Base-by-base conservation (phyloP, 2,329 filamentous ascomycete genomes). In the Boeremia lycopersici region DNA sequence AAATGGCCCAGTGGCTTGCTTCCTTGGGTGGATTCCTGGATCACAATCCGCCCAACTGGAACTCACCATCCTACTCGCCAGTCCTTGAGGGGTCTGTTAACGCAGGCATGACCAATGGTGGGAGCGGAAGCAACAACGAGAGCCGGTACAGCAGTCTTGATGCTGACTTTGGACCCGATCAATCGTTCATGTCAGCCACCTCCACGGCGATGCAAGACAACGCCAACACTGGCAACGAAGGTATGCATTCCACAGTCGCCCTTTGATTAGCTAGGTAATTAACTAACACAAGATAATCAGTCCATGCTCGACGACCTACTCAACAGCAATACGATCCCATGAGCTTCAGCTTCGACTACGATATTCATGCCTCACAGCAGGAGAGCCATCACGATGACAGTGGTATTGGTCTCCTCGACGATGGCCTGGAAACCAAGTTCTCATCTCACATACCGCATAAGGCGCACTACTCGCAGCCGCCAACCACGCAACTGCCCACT, bases 1-100 rank as follows among this genome's bases (percentile, higher is more conserved):
- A 98, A 77, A 96, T 96, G 90, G 86, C 92, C 44, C 83, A 89
- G 53, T 97, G 96, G 83, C 81, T 96, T 63, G 91, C 91, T 0
- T 91, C 96, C 67, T 88, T 93, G 65, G 93, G 93, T 45, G 93
- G 93, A 0, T 97, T 97, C 70, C 87, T 97, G 79, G 81, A 81
- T 29, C 79, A 81, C 36, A 60, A 51, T n/a, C 65, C 75, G 2
- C 77, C 67, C 7, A 64, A 65, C 33, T 65, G 63, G 56, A 65
- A 61, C 17, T 57, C 63, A 1, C 53, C 67, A 4, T 59, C 64
- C 10, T 67, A 64, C 30, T 72, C 71, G 3, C 70, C 68, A 6
- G 59, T 72, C 3, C 52, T 73, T 40, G 71, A 67, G 7, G 70
- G 66, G 12, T 59, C 67, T 19, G 62, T 73, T 41, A 69, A 68